Evolutionary conservation across 495 filamentous ascomycete species (phyloP), one percentile per base, ranked within the genome.

Genomic region (Penicillium ucsense): DNA sequence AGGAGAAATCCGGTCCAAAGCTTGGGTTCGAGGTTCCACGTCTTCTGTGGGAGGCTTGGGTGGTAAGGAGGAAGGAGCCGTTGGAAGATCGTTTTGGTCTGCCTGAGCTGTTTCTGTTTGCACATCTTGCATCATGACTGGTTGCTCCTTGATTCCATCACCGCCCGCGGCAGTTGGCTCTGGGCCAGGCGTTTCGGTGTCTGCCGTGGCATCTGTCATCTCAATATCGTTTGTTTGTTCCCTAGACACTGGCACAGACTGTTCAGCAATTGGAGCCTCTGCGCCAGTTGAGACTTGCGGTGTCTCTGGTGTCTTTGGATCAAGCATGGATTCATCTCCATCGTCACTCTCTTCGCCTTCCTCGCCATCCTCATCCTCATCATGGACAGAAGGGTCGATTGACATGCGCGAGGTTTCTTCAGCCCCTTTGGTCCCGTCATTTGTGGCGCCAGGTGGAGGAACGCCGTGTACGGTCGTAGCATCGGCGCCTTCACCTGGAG

Each of bases 331-430:
- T 50, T 82, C 80, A 35, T 78, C 81, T 27, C 71, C 77, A 33
- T 79, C 72, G 33, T 76, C 78, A 5, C 68, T 73, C 35, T 84
- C 82, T 1, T 78, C 72, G 6, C 71, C 70, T n/a, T 71, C 70
- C 6, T 69, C 60, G 3, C 65, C 56, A 9, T 67, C 67, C 8
- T 71, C 67, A 1, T 73, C 65, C 7, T 69, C 65, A 28, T 69
- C 63, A 48, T 78, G 64, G 62, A 72, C 59, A 10, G 54, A 52
- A 55, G 74, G 68, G 40, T 66, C 58, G 44, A 63, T 70, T 52
- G 64, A 57, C 45, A 62, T 53, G 4, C 38, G 55, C 29, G 62
- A 69, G 31, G 59, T 43, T 55, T 65, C 68, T 35, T 73, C 68
- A 51, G 69, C 67, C 4, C 58, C 59, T 34, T 64, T 59, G 11